A percentile compares a stretch with the other conserved stretches of the same genome.
phyloP scores from a whole-genome alignment of 345 rosid genomes.

The Salix arbutifolia region DNA sequence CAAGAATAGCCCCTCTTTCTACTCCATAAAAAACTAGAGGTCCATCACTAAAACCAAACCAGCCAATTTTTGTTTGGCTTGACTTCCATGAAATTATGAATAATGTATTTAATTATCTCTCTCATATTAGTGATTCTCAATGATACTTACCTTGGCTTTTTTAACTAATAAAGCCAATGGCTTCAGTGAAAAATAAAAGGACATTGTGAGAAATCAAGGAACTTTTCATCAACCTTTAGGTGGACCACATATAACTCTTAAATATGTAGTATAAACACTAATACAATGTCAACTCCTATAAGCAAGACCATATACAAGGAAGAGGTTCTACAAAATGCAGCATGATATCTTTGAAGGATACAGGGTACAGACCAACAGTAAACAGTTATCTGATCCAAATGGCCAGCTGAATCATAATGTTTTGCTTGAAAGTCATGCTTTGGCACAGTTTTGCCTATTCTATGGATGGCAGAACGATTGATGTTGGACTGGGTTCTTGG shows the following conservation, averaged over 20 bases:
- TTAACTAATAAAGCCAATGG: background rate
- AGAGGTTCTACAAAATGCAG: too few relatives aligned
- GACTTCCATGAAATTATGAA: background rate
- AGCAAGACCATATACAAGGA: too few relatives aligned
- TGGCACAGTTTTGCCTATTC: background rate
- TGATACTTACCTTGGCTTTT: background rate
- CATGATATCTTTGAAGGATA: too few relatives aligned
- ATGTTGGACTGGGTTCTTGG: conserved; percentile 1
- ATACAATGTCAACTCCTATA: too few relatives aligned
- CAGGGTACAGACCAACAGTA: too few relatives aligned
- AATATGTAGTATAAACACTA: too few relatives aligned
- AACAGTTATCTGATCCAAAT: too few relatives aligned
- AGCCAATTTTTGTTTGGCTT: background rate
- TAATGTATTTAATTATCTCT: background rate
- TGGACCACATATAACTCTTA: background rate
- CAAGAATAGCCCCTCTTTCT: background rate
- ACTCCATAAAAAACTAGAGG: too few relatives aligned
- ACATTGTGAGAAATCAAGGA: background rate
- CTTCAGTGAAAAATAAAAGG: background rate
- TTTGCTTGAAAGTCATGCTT: background rate
- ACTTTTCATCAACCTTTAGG: background rate
- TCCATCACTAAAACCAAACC: background rate
- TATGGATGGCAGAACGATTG: background rate
- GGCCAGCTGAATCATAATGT: background rate
- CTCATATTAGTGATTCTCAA: background rate